Percentiles rank a stretch among this genome's conserved stretches.
phyloP scores from a whole-genome alignment of 768 basidiomycete species.

The Tricholoma saponaceum region DNA sequence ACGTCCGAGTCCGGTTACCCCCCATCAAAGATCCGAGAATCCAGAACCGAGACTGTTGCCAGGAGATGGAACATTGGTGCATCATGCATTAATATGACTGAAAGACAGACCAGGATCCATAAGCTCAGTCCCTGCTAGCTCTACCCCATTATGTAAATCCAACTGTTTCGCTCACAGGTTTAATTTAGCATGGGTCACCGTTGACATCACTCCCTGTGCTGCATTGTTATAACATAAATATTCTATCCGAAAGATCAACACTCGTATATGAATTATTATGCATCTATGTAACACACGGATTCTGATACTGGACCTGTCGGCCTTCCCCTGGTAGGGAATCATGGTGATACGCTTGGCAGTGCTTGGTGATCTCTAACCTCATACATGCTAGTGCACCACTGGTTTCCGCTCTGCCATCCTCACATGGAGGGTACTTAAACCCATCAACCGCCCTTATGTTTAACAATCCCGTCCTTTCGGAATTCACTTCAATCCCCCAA shows the following conservation, averaged over 20 bases:
- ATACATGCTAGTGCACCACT: conserved; percentile 4
- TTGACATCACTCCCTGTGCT: not conserved
- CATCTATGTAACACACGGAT: not conserved
- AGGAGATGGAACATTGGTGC: too few species aligned
- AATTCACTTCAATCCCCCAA: conserved; percentile 22
- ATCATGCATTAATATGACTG: too few species aligned
- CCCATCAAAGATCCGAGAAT: too few species aligned
- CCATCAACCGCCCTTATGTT: conserved; percentile 9
- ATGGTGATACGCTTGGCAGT: not conserved
- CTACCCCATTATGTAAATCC: not conserved
- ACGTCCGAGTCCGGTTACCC: too few species aligned
- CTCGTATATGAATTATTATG: not conserved
- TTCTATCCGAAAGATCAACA: not conserved
- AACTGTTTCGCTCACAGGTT: not conserved
- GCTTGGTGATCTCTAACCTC: conserved; percentile 7
- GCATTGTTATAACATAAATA: not conserved
- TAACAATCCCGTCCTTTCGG: conserved; percentile 24
- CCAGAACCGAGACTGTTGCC: too few species aligned
- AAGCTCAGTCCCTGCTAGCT: too few species aligned
- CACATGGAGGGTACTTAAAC: conserved; percentile 15
- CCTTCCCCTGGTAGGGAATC: not conserved
- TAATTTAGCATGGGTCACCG: not conserved
- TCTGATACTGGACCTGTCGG: conserved; percentile 2
- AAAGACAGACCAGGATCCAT: too few species aligned
- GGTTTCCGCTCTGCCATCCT: conserved; percentile 11